Evolutionary conservation across 768 basidiomycete species (phyloP), one percentile per base, ranked within the genome.

Genomic region (Xerocomellus intermedius): DNA sequence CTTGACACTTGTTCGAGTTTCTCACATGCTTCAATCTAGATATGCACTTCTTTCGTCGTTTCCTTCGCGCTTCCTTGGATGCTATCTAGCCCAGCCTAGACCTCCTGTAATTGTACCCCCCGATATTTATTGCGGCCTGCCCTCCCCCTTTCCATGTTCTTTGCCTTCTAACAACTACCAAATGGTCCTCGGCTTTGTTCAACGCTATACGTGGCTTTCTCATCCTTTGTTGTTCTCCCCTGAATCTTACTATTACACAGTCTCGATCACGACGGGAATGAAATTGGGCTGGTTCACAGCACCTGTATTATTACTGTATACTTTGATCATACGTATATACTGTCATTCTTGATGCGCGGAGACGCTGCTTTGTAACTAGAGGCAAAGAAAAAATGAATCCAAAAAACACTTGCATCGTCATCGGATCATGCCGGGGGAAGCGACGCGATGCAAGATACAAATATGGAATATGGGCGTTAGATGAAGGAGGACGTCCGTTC

Each of bases 41-140:
- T 69, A 69, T 71, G 67, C 64, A 64, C 41, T n/a, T 57, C 22
- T 55, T 50, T 30, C 44, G 28, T 53, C 33, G 37, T 35, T 33
- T 36, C 17, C 33, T 33, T 28, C 14, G 42, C 17, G 52, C 32
- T 45, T 46, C 56, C 42, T 61, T 60, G 58, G 58, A 68, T 61
- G 54, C 53, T 55, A 63, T 71, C 69, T 69, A 71, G 69, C 63
- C 42, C 60, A 56, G 69, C 62, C 69, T 70, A 69, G 69, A 69
- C 56, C 54, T 28, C 50, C 21, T 69, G 68, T 69, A 69, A 49
- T 57, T 63, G 61, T 69, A 58, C 57, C 56, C 60, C 44, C 37
- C 33, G 51, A 36, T 70, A 68, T 69, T 58, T 66, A 66, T 64
- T 26, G 39, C 42, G 42, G 26, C 36, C 28, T 32, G 24, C 26